Conservation (phyloP, 495 filamentous ascomycete species). For the Aeminium ludgeri region DNA sequence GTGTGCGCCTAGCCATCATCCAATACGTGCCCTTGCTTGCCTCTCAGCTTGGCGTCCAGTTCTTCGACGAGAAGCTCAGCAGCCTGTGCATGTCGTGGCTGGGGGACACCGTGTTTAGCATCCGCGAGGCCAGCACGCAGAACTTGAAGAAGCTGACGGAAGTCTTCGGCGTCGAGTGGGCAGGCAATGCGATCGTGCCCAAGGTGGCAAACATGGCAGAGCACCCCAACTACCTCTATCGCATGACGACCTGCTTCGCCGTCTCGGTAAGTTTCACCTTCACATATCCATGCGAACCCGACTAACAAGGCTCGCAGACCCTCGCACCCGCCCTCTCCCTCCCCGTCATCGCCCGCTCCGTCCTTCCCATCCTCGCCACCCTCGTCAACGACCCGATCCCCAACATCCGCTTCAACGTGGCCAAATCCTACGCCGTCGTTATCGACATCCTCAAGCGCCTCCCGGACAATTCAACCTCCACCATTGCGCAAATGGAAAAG, state of each 20-base stretch:
- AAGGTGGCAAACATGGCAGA: conserved; percentile 97
- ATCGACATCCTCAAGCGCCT: conserved; percentile 80
- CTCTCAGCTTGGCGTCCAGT: conserved; percentile 86
- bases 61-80: conserved; percentile 95
- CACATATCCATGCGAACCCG: not conserved
- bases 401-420: conserved; percentile 98
- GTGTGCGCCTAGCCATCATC: conserved; percentile 92
- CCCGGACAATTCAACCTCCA: conserved; percentile 55
- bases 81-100: conserved; percentile 97
- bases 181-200: conserved; percentile 90
- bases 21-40: conserved; percentile 97
- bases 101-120: conserved; percentile 97
- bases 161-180: conserved; percentile 96
- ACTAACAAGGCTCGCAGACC: conserved; percentile 43
- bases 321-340: conserved; percentile 82
- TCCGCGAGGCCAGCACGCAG: conserved; percentile 88
- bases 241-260: conserved; percentile 98
- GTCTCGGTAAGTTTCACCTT: conserved; percentile 57
- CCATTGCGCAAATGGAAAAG: conserved; percentile 70
- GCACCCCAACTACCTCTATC: conserved; percentile 95
- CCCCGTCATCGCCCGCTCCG: conserved; percentile 77
- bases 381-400: conserved; percentile 87
- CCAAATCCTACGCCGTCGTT: conserved; percentile 83
- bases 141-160: conserved; percentile 97
- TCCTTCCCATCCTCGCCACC: conserved; percentile 89